Conservation (phyloP, 306 rosid species). For the Quercus mongolica region DNA sequence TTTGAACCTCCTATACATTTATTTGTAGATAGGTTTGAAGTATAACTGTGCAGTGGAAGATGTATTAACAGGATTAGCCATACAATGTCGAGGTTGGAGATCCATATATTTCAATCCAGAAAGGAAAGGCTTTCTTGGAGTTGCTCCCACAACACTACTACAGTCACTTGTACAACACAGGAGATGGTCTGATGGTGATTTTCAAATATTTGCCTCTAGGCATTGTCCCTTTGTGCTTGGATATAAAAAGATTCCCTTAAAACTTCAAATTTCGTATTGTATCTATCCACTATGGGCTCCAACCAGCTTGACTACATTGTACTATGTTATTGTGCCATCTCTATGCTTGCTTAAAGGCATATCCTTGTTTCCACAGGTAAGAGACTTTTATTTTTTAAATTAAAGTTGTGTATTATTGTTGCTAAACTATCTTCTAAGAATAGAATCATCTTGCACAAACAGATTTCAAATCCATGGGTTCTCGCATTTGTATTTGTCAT, state of each 20-base stretch:
- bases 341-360: slow-evolving; percentile 4
- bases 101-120: slow-evolving; percentile 8
- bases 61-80: slow-evolving; percentile 3
- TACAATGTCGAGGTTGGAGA: slow-evolving; percentile 24
- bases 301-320: not conserved
- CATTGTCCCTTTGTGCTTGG: slow-evolving; percentile 1
- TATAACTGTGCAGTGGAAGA: slow-evolving; percentile 17
- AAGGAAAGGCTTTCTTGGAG: not conserved
- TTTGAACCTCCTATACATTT: not conserved
- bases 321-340: not conserved
- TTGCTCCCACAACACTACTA: not conserved
- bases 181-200: not conserved
- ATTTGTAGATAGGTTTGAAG: slow-evolving; percentile 16
- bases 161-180: slow-evolving; percentile 3
- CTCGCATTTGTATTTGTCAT: not conserved
- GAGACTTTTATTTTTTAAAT: not conserved
- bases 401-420: not conserved
- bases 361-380: slow-evolving; percentile 10
- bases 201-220: not conserved
- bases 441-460: not conserved
- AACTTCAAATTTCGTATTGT: not conserved
- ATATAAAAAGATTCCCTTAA: not conserved
- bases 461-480: not conserved
- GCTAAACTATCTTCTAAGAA: not conserved
- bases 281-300: not conserved